Base-by-base conservation (phyloP, 345 rosid genomes). In the Luvunga scandens region DNA sequence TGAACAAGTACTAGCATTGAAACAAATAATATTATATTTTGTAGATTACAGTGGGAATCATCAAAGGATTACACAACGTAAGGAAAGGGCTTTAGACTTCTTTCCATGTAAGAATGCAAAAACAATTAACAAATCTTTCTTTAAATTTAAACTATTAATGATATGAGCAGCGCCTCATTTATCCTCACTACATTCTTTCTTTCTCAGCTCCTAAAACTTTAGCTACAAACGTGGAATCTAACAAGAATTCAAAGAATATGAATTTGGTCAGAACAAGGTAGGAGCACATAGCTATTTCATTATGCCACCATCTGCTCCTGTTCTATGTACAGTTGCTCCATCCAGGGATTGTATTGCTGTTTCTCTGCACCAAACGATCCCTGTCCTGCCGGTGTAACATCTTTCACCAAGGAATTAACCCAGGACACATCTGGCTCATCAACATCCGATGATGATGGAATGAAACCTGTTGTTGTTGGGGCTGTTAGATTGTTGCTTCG, bases 251-350 rank as follows among this genome's bases (percentile, higher is more conserved):
- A 64, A 82, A 80, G 80, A 73, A 70, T 66, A 78, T 69, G n/a
- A 65, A 78, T 81, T 55, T 53, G 13, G 82, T 77, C 83, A 77
- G 83, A 50, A 55, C 68, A 38, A 24, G 27, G 72, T 31, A 39
- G 39, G 76, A 71, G 78, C 72, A 53, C 22, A 53, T 3, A 28
- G 80, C 57, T 69, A 72, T 81, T 45, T 75, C 77, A 76, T 89
- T 86, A 93, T 13, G 97, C 98, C 87, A 88, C 96, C 89, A 90
- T 88, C 93, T 91, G 98, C 90, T 94, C 93, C 82, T 89, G 98
- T 72, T 95, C 98, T 82, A 89, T 87, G 79, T 91, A 93, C 93
- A 92, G 82, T 86, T 91, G 97, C 84, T 92, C 98, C 89, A 83
- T 84, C 99, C 98, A 95, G 36, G 77, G 68, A 77, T 73, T 81